Evolutionary conservation across 495 filamentous ascomycete species (phyloP), one percentile per base, ranked within the genome.

Genomic region (Talaromyces nanjingensis): DNA sequence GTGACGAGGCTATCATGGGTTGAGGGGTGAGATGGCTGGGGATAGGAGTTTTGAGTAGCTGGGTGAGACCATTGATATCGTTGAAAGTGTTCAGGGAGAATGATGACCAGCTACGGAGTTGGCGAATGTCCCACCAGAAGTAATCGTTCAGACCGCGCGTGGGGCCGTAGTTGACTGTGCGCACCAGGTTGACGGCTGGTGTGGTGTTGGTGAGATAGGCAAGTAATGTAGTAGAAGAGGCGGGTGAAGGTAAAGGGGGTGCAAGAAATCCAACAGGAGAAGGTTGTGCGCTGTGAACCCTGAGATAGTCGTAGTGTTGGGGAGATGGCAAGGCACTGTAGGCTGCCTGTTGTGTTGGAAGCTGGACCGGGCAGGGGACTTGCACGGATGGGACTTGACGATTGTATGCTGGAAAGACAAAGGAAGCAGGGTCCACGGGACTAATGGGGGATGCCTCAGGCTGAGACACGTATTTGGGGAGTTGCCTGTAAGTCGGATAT

Each of bases 71-170:
- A 1, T 86, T 87, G 57, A 96, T 83, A n/a, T 85, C 79, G 66
- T 85, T 80, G 73, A 97, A 90, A 59, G 88, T 87, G 54, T 76
- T 70, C 25, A 91, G 75, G 60, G 82, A 89, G 81, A 96, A 96
- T 64, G 84, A 82, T 52, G 80, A 81, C 92, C 92, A 97, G 65
- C 85, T 82, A 56, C 89, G 87, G 65, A 96, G 79, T 68, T 96
- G 92, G 58, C 92, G 89, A 62, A 96, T 83, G 66, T 97, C 92
- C 90, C 90, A 97, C 92, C 92, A 97, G 71, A 91, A 93, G 71
- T 96, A 89, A 69, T 87, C 87, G 70, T 89, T 86, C 68, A 87
- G 73, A 52, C 87, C 87, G 45, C 91, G 85, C 27, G 84, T 83
- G 24, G 84, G 81, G 9, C 85, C 80, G 71, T 89, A 85, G 66